Conservation (phyloP, 176 grass and related monocot genomes). For the Eremochloa ophiuroides region DNA sequence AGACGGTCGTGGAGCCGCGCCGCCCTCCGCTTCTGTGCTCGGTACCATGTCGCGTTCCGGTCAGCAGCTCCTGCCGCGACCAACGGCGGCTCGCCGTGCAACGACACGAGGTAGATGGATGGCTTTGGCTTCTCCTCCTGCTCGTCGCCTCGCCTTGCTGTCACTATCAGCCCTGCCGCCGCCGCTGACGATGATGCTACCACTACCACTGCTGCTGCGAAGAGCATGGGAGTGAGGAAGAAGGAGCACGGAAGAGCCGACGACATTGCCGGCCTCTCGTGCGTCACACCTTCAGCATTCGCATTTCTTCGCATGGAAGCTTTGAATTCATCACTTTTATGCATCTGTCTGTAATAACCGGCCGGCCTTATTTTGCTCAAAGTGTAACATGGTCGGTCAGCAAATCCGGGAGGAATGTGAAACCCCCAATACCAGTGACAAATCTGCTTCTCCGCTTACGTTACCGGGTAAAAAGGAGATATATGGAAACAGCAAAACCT, state of each 20-base stretch:
- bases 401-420: background rate
- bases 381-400: background rate
- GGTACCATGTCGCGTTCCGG: background rate
- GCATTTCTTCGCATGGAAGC: background rate
- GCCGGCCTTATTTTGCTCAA: background rate
- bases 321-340: background rate
- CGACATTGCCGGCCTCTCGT: background rate
- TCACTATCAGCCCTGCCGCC: background rate
- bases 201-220: background rate
- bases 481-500: background rate
- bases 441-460: too few species aligned
- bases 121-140: background rate
- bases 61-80: background rate
- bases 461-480: too few species aligned
- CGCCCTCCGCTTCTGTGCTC: slow-evolving; percentile 7
- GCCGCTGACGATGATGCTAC: background rate
- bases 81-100: slow-evolving; percentile 11
- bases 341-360: background rate
- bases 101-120: slow-evolving; percentile 9
- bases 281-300: background rate
- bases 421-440: background rate
- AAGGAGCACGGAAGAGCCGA: background rate
- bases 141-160: background rate
- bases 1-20: slow-evolving; percentile 38
- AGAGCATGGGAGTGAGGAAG: background rate